phyloP scores from a whole-genome alignment of 2,329 filamentous ascomycete genomes.

The Apiospora pterosperma region DNA sequence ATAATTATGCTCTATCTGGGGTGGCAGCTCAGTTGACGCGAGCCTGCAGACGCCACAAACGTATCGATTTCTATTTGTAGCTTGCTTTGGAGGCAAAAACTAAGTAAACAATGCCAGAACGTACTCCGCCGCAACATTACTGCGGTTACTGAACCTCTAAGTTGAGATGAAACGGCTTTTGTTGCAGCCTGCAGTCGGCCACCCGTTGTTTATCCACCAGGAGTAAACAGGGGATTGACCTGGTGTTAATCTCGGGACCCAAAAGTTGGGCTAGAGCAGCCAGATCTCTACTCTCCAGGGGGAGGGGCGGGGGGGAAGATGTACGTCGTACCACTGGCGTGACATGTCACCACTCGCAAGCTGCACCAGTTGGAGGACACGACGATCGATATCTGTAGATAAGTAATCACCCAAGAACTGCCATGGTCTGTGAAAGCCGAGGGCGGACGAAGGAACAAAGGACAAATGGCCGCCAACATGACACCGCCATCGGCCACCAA shows the following conservation, averaged over 20 bases:
- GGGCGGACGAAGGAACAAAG: background rate
- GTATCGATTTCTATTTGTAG: too few species aligned
- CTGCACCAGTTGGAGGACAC: background rate
- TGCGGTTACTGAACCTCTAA: background rate
- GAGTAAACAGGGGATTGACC: background rate
- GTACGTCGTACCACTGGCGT: background rate
- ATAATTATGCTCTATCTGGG: background rate
- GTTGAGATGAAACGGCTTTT: background rate
- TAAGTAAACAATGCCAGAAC: too few species aligned
- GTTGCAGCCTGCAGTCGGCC: background rate
- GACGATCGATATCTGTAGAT: background rate
- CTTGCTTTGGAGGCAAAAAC: too few species aligned
- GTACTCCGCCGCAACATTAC: too few species aligned
- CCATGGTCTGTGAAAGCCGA: background rate
- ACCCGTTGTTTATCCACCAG: background rate
- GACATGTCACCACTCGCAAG: background rate
- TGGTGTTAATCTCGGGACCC: background rate
- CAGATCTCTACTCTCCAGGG: background rate
- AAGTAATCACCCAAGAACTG: background rate
- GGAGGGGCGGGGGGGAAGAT: background rate
- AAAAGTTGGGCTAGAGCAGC: background rate
- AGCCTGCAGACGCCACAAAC: background rate
- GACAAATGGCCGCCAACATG: background rate
- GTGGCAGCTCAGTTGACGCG: background rate
- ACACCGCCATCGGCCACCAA: background rate